phyloP scores from a whole-genome alignment of 2,329 filamentous ascomycete genomes.

The Ophiostoma sp. region DNA sequence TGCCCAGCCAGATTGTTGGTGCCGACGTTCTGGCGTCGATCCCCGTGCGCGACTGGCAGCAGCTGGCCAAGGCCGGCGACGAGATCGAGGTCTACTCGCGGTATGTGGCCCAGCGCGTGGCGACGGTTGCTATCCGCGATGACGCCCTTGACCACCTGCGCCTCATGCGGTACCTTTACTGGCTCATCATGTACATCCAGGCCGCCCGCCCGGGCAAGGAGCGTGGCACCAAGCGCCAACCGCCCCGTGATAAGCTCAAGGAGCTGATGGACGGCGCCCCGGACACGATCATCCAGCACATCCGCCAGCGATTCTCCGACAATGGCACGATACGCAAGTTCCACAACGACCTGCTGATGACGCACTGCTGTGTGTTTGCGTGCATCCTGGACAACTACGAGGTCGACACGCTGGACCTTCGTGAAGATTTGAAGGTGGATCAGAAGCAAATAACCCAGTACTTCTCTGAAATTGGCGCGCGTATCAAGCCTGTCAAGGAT shows the following conservation, averaged over 20 bases:
- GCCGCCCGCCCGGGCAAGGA: constrained; percentile 48
- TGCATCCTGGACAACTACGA: constrained; percentile 72
- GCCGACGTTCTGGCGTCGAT: constrained; percentile 66
- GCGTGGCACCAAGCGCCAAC: constrained; percentile 53
- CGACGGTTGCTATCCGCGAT: constrained; percentile 54
- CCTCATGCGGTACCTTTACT: constrained; percentile 60
- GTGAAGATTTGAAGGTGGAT: constrained; percentile 71
- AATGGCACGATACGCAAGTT: constrained; percentile 66
- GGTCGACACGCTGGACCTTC: constrained; percentile 68
- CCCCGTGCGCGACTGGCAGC: constrained; percentile 72
- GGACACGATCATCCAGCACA: constrained; percentile 63
- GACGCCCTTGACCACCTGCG: constrained; percentile 55
- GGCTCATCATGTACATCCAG: constrained; percentile 56
- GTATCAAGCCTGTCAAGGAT: constrained; percentile 60
- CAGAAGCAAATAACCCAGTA: constrained; percentile 70
- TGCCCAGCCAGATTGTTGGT: constrained; percentile 65
- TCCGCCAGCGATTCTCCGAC: constrained; percentile 69
- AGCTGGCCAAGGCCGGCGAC: constrained; percentile 60
- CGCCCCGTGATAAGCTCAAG: constrained; percentile 61
- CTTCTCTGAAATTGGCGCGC: constrained; percentile 74
- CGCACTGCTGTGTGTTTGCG: constrained; percentile 70
- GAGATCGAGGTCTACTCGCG: constrained; percentile 58
- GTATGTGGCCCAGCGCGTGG: constrained; percentile 66
- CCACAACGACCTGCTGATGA: constrained; percentile 69
- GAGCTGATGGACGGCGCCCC: constrained; percentile 59